Percentiles rank a stretch among this genome's conserved stretches.
Evolutionary conservation across 345 rosid genomes (phyloP).

Genomic region (Anacardium occidentale): DNA sequence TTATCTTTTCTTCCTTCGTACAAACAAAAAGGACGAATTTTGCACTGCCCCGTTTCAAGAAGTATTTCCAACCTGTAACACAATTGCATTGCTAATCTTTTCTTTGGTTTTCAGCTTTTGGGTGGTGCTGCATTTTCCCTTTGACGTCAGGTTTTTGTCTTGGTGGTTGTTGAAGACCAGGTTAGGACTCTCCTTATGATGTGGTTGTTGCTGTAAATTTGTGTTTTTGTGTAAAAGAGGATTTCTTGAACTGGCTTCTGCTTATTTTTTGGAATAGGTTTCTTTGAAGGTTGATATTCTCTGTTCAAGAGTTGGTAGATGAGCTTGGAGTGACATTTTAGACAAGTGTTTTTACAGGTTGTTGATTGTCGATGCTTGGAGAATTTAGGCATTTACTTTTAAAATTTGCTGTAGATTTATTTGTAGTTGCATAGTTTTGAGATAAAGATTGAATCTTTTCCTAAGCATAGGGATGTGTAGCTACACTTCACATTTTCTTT

Average conservation of each 20-base stretch:
- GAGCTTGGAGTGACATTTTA: constrained; percentile 8
- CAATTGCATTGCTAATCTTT: constrained; percentile 7
- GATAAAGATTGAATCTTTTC: constrained; percentile 5
- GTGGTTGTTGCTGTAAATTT: constrained; percentile 15
- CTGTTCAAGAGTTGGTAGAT: constrained; percentile 11
- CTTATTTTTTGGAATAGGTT: constrained; percentile 10
- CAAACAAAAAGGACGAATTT: not conserved
- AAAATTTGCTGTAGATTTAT: not conserved
- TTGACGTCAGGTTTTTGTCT: not conserved
- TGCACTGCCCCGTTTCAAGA: not conserved
- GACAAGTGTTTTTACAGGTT: constrained; percentile 11
- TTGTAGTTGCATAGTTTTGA: constrained; percentile 3
- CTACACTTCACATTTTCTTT: constrained; percentile 8
- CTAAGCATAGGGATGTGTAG: constrained; percentile 25
- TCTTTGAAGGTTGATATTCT: constrained; percentile 10
- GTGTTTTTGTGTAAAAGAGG: constrained; percentile 20
- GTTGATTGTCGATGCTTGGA: not conserved
- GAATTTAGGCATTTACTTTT: not conserved
- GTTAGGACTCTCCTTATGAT: constrained; percentile 7
- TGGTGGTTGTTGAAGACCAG: constrained; percentile 11
- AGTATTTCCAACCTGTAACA: constrained; percentile 18
- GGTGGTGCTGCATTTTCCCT: constrained; percentile 36
- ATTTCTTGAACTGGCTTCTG: constrained; percentile 16
- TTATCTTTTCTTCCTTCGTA: constrained; percentile 12
- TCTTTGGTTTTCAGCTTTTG: constrained; percentile 27